Percentiles rank a stretch among this genome's conserved stretches.
phyloP scores from a whole-genome alignment of 768 basidiomycete species.

The Tricholoma flavovirens region DNA sequence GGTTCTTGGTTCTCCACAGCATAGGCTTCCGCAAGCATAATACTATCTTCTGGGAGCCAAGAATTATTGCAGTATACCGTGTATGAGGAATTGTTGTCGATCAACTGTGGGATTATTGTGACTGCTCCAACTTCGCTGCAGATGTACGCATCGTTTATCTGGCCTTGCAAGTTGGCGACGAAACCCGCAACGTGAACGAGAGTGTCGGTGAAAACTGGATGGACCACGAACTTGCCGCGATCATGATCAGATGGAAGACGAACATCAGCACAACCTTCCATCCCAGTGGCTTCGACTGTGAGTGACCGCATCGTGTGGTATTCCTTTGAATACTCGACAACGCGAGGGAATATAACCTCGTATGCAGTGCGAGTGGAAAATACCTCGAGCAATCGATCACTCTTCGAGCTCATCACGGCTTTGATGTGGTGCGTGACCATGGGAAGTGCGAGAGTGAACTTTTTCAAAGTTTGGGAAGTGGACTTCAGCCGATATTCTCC shows the following conservation, averaged over 20 bases:
- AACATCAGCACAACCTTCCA: conserved; percentile 49
- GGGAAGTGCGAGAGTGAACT: conserved; percentile 34
- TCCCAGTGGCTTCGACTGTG: conserved; percentile 39
- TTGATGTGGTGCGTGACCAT: conserved; percentile 28
- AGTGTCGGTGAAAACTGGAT: conserved; percentile 61
- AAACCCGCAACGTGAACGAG: conserved; percentile 69
- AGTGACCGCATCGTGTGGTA: conserved; percentile 57
- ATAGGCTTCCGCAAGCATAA: conserved; percentile 47
- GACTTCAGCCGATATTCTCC: conserved; percentile 41
- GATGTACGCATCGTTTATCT: conserved; percentile 51
- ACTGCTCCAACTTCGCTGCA: conserved; percentile 51
- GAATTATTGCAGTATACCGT: conserved; percentile 46
- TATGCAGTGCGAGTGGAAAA: conserved; percentile 56
- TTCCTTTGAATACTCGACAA: conserved; percentile 55
- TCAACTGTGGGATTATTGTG: conserved; percentile 36
- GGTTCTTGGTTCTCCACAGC: conserved; percentile 37
- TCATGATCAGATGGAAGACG: conserved; percentile 31
- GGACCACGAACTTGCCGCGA: conserved; percentile 31
- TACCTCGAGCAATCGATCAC: conserved; percentile 30
- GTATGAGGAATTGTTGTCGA: conserved; percentile 39
- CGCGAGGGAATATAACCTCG: conserved; percentile 60
- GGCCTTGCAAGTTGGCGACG: conserved; percentile 53
- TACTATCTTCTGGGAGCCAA: conserved; percentile 36
- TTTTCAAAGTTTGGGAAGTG: conserved; percentile 23
- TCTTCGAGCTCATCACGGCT: conserved; percentile 22